These are phyloP conservation scores for Magnaporthales sp. DNA, from an alignment of 2,329 filamentous ascomycete genomes.

Conservation along the genomic window DNA sequence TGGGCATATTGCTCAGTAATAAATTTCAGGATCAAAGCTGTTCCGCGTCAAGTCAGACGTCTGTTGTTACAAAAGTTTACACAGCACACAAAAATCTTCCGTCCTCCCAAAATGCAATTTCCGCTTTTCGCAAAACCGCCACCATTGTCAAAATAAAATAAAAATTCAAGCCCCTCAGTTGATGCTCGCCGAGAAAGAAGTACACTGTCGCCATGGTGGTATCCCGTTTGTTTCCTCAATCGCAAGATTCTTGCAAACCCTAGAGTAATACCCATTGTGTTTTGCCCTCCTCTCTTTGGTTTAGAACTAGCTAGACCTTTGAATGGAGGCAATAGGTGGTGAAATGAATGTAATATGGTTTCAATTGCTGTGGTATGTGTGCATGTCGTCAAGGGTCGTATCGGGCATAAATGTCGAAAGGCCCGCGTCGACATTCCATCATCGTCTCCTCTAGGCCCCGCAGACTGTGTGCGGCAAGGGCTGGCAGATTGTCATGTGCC, in stretches of 20 bases:
- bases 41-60: neutral
- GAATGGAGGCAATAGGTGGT: neutral
- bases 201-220: conserved; percentile 14
- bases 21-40: neutral
- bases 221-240: neutral
- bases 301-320: neutral
- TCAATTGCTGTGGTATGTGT: neutral
- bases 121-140: neutral
- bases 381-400: conserved; percentile 22
- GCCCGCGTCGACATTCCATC: conserved; percentile 6
- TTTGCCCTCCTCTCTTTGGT: neutral
- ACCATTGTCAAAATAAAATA: neutral
- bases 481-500: neutral
- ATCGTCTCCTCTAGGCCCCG: neutral
- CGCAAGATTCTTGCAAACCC: neutral
- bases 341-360: conserved; percentile 4
- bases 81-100: neutral
- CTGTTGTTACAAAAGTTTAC: neutral
- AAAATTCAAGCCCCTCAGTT: neutral
- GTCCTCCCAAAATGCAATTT: neutral
- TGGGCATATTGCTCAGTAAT: neutral
- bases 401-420: conserved; percentile 22
- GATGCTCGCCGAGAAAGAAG: conserved; percentile 10
- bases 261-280: neutral
- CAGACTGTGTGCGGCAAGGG: neutral